phyloP scores from a whole-genome alignment of 768 basidiomycete species.

The Leccinum olivaceopallidum region DNA sequence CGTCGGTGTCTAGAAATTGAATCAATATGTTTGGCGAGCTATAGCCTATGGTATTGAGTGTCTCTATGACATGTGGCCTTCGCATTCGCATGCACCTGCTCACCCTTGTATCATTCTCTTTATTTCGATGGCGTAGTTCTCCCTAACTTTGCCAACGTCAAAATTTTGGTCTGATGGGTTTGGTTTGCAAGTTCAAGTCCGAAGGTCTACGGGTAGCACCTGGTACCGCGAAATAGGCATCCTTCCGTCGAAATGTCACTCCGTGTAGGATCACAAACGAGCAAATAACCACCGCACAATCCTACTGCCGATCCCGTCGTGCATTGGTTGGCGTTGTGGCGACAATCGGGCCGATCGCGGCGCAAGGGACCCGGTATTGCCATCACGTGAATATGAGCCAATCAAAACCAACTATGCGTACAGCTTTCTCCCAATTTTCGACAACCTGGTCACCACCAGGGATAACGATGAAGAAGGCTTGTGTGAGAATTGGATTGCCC shows the following conservation, averaged over 20 bases:
- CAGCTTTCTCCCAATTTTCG: no score
- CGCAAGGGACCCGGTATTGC: neutral
- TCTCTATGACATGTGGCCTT: neutral
- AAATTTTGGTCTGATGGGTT: no score
- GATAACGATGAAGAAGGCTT: no score
- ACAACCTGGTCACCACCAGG: no score
- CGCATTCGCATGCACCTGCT: neutral
- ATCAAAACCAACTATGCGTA: neutral
- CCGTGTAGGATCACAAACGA: neutral
- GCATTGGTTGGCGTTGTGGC: no score
- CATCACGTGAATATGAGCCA: neutral
- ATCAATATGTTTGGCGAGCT: neutral
- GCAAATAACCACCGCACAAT: neutral
- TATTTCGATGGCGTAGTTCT: neutral
- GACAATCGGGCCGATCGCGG: neutral
- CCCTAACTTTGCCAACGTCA: no score
- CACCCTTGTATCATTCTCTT: neutral
- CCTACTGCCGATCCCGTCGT: no score
- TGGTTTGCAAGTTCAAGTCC: no score
- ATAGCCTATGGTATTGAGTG: neutral
- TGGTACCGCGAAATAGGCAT: neutral
- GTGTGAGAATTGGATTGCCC: no score
- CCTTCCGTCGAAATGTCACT: neutral
- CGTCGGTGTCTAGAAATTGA: neutral
- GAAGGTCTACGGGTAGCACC: no score